Conservation (phyloP, 768 basidiomycete genomes). For the Clitopilus passeckerianus region DNA sequence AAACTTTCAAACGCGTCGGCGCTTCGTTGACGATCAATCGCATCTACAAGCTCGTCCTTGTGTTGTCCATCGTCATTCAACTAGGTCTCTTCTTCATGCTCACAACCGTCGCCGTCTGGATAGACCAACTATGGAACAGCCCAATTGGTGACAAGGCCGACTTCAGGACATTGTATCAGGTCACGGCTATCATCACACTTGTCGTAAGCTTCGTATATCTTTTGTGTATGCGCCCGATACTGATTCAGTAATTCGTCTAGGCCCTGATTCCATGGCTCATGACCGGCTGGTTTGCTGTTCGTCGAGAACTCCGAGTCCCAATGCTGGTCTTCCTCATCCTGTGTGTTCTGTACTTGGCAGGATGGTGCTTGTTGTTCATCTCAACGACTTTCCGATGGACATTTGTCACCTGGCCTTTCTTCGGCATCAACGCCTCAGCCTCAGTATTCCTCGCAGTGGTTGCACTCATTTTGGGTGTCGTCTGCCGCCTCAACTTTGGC, state of each 20-base stretch:
- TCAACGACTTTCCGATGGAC: conserved; percentile 73
- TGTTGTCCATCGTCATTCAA: conserved; percentile 68
- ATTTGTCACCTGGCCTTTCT: conserved; percentile 71
- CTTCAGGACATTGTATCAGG: conserved; percentile 46
- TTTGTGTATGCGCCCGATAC: background rate
- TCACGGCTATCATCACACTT: conserved; percentile 49
- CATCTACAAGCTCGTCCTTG: conserved; percentile 67
- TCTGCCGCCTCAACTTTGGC: conserved; percentile 73
- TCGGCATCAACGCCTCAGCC: conserved; percentile 53
- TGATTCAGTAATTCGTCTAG: conserved; percentile 25
- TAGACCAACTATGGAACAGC: conserved; percentile 71
- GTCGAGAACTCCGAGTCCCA: conserved; percentile 53
- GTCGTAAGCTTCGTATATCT: conserved; percentile 39
- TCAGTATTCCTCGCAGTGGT: conserved; percentile 54
- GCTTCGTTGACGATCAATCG: conserved; percentile 71
- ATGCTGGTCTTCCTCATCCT: conserved; percentile 63
- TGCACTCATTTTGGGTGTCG: conserved; percentile 55
- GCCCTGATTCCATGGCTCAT: conserved; percentile 68
- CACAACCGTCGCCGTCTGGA: conserved; percentile 65
- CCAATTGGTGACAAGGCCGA: conserved; percentile 49
- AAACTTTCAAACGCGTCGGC: conserved; percentile 83
- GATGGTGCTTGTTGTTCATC: conserved; percentile 71
- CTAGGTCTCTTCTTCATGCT: conserved; percentile 77
- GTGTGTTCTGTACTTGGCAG: conserved; percentile 56
- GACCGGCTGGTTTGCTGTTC: conserved; percentile 71